Evolutionary conservation across 148 eudicot species (phyloP), one percentile per base, ranked within the genome.

Genomic region (Amaranthus hypochondriacus): DNA sequence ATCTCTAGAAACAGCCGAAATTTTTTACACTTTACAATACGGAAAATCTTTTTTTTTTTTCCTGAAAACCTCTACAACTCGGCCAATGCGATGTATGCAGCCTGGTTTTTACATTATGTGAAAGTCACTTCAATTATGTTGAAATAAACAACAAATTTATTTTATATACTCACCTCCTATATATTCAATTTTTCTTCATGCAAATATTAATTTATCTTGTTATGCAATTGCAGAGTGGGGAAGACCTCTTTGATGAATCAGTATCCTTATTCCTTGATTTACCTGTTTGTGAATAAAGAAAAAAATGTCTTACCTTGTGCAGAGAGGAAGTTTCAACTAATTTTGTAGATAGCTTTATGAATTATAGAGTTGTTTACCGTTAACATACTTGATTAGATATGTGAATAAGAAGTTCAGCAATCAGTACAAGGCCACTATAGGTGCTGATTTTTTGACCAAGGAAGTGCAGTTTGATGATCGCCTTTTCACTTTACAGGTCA

Each of bases 191-290:
- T 67, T 12, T 14, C 53, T 46, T 65, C 13, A 44, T 75, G 74
- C 46, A 47, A 43, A 28, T n/a, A 51, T 52, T 73, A 55, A 78
- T 51, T 47, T 70, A 56, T 60, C 48, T 6, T 69, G 51, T 6
- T 68, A 55, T 70, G 47, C 73, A 53, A 80, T 74, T 89, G 69
- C 96, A 93, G 98, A 85, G 98, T 93, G 62, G 98, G 98, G 63
- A 93, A 93, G 87, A 93, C 98, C 69, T 93, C 98, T 73, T 83
- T 93, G 89, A 93, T 93, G 98, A 93, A 93, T 77, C 98, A 93
- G 98, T 93, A 92, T 89, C 93, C 91, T 18, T 18, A 18, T 18
- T 18, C 18, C 18, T 85, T 78, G 18, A 55, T 53, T 61, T 55
- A 56, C 56, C 49, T 68, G 56, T 58, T 69, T 7, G 49, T 72